phyloP scores from a whole-genome alignment of 2,329 filamentous ascomycete genomes.

The Epicoccum nigrum region DNA sequence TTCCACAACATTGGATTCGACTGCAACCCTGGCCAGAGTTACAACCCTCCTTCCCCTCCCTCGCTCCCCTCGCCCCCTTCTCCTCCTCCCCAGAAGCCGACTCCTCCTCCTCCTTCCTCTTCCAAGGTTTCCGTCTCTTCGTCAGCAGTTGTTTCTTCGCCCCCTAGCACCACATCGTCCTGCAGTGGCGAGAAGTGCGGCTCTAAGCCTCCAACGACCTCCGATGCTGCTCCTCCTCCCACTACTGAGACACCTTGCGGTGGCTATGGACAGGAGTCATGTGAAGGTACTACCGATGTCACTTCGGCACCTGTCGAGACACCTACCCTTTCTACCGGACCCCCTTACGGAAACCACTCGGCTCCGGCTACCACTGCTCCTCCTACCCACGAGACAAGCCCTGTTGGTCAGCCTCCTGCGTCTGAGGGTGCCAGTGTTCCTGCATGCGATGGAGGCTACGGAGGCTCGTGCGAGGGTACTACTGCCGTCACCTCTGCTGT shows the following conservation, averaged over 20 bases:
- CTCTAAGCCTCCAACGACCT: conserved; percentile 12
- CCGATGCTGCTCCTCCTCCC: conserved; percentile 2
- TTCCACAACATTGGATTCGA: conserved; percentile 78
- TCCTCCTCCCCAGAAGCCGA: neutral
- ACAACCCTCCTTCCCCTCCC: conserved; percentile 29
- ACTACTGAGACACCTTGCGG: conserved; percentile 10
- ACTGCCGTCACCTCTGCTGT: conserved; percentile 13
- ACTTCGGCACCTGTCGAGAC: conserved; percentile 11
- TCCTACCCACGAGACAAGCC: conserved; percentile 11
- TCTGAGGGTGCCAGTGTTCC: conserved; percentile 5
- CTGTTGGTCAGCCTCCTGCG: neutral
- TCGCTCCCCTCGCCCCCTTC: conserved; percentile 21
- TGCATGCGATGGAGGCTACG: conserved; percentile 19
- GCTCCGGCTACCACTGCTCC: conserved; percentile 19
- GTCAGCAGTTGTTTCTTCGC: conserved; percentile 14
- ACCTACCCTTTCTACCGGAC: conserved; percentile 8
- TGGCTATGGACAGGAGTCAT: conserved; percentile 13
- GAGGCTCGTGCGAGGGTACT: conserved; percentile 24
- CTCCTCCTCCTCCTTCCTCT: conserved; percentile 24
- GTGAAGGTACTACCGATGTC: conserved; percentile 6
- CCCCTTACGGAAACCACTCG: conserved; percentile 28
- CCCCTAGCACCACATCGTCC: conserved; percentile 13
- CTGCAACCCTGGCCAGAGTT: conserved; percentile 57
- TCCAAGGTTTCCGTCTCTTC: conserved; percentile 21
- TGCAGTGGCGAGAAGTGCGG: conserved; percentile 12